These are phyloP conservation scores for Digitaria exilis DNA, from an alignment of 202 grass and related monocot species.

Conservation along the genomic window DNA sequence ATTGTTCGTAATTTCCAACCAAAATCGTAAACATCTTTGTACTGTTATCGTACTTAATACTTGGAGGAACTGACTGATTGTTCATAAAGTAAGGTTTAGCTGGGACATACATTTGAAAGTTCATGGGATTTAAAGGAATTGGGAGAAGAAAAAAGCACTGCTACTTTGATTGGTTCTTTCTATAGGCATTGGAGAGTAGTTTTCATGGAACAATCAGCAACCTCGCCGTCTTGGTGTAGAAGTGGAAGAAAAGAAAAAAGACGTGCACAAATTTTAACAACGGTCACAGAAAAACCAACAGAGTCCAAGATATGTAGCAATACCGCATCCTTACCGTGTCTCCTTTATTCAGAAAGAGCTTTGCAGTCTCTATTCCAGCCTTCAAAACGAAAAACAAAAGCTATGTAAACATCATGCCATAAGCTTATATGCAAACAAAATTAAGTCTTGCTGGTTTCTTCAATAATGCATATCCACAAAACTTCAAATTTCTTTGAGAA, in stretches of 20 bases:
- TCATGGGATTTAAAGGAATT: slow-evolving; percentile 18
- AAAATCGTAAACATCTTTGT: slow-evolving; percentile 15
- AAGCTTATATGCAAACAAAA: slow-evolving; percentile 19
- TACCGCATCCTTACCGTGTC: slow-evolving; percentile 65
- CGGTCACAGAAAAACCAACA: background rate
- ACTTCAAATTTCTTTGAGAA: slow-evolving; percentile 19
- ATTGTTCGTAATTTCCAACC: too few relatives aligned
- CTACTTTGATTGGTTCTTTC: background rate
- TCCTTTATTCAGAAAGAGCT: slow-evolving; percentile 95
- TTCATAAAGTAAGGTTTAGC: background rate
- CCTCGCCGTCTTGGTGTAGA: background rate
- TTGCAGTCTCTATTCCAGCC: slow-evolving; percentile 93
- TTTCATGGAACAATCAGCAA: background rate
- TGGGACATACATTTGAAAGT: background rate
- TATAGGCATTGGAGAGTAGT: background rate
- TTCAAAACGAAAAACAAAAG: slow-evolving; percentile 45
- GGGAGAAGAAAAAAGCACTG: too few relatives aligned
- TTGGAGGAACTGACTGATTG: slow-evolving; percentile 13
- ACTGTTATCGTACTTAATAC: background rate
- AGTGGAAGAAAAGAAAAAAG: background rate
- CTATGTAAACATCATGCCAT: slow-evolving; percentile 22
- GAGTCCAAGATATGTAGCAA: slow-evolving; percentile 15
- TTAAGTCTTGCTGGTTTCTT: slow-evolving; percentile 23
- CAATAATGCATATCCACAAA: slow-evolving; percentile 19
- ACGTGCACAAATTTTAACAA: slow-evolving; percentile 6